Base-by-base conservation (phyloP, 2,329 filamentous ascomycete genomes). In the Colletotrichum sp. region DNA sequence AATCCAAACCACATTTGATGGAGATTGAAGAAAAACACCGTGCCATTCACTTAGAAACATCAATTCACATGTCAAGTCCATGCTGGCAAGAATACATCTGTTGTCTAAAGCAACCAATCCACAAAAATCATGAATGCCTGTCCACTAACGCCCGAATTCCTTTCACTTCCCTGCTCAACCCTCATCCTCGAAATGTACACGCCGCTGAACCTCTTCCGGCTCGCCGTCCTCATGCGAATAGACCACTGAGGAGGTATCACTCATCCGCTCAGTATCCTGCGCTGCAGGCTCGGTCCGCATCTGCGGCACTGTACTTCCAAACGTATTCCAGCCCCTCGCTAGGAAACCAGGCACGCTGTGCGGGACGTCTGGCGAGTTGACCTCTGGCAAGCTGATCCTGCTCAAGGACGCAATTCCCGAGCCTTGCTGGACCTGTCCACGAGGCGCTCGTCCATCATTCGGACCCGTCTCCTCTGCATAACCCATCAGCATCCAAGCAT, bases 281-380 rank as follows among this genome's bases (percentile, higher is more conserved):
- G 30, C n/a, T 2, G 28, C 18, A 4, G 48, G 64, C 30, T 21
- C 26, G 28, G 4, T 16, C 38, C 43, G 26, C 10, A 28, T 5
- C 38, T 63, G 58, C 32, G 30, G 21, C n/a, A 30, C 12, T 28
- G 28, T 24, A 21, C 21, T 28, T 5, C 43, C 43, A n/a, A 24
- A 58, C 7, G 43, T 16, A 13, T 16, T 24, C 24, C 24, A 24
- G 24, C 62, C 28, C 24, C 36, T 48, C 10, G 62, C 24, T 1
- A 38, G 21, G 14, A 59, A 24, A 3, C 28, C 28, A 13, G 73
- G 73, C 28, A 75, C 43, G 70, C 73, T 75, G 26, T 48, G 67
- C 63, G 73, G 69, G 7, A 75, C 56, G 6, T 63, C 13, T 2
- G 24, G 69, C 56, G 73, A 66, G 8, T 28, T 30, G 7, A 73